phyloP scores from a whole-genome alignment of 2,329 filamentous ascomycete genomes.

The Plectosphaerella cucumerina region DNA sequence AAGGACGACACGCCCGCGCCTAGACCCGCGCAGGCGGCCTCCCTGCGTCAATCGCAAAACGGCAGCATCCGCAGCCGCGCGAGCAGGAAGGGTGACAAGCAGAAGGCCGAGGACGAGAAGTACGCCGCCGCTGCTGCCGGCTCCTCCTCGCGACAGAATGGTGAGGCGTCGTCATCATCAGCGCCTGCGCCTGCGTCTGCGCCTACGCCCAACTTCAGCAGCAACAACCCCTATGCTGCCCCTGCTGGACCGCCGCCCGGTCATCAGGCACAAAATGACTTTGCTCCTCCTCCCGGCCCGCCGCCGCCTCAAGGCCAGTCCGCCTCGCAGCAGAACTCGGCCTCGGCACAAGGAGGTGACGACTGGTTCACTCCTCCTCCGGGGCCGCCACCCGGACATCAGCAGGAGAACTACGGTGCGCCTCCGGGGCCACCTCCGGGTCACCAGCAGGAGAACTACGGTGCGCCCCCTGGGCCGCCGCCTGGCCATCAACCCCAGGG shows the following conservation, averaged over 20 bases:
- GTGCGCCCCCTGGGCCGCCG: constrained; percentile 26
- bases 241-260: constrained; percentile 19
- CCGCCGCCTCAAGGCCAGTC: neutral
- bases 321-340: no score
- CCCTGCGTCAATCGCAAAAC: constrained; percentile 1
- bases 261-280: neutral
- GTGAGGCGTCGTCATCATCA: constrained; percentile 8
- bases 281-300: constrained; percentile 7
- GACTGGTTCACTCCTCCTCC: constrained; percentile 21
- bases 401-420: constrained; percentile 11
- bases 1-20: constrained; percentile 32
- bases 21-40: constrained; percentile 26
- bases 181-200: constrained; percentile 16
- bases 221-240: constrained; percentile 17
- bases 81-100: constrained; percentile 8
- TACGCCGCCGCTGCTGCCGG: constrained; percentile 17
- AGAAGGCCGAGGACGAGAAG: constrained; percentile 6
- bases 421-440: constrained; percentile 17
- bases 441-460: constrained; percentile 16
- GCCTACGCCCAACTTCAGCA: constrained; percentile 1
- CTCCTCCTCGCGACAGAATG: constrained; percentile 14
- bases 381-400: constrained; percentile 16
- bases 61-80: constrained; percentile 2
- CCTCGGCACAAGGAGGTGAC: neutral
- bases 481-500: constrained; percentile 16